Evolutionary conservation across 2,329 filamentous ascomycete species (phyloP).

Genomic region (Bertia moriformis): DNA sequence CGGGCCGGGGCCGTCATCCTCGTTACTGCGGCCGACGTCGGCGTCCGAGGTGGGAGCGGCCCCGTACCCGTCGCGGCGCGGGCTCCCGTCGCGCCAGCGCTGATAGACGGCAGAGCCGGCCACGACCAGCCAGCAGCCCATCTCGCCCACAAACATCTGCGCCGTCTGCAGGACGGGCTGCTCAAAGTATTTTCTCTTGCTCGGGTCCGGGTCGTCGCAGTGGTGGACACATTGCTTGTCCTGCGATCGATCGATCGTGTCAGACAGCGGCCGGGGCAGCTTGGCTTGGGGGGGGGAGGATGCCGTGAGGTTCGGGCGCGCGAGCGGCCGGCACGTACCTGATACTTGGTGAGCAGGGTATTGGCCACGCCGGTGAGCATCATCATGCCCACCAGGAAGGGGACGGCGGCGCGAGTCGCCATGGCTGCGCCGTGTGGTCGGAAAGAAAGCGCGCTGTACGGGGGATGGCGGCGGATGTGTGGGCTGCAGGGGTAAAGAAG

Average conservation of each 20-base stretch:
- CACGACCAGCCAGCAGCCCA: no score
- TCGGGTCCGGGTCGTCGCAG: no score
- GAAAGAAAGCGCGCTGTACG: not conserved
- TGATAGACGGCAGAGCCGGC: no score
- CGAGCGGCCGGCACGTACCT: constrained; percentile 36
- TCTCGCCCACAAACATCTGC: no score
- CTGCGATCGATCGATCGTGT: constrained; percentile 24
- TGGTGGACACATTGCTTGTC: constrained; percentile 94
- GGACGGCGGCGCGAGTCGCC: constrained; percentile 58
- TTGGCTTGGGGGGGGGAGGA: not conserved
- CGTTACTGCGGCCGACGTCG: constrained; percentile 26
- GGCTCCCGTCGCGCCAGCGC: constrained; percentile 59
- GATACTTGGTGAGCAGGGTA: constrained; percentile 90
- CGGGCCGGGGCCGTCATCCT: constrained; percentile 27
- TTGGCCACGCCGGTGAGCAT: constrained; percentile 90
- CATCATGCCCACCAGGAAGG: constrained; percentile 90
- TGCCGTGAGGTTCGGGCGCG: constrained; percentile 5
- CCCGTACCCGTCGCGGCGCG: constrained; percentile 52
- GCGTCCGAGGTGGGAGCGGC: constrained; percentile 38
- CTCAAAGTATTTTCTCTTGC: no score
- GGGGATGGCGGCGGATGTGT: not conserved
- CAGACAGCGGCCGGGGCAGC: not conserved
- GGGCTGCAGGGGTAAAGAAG: no score
- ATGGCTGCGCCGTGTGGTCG: constrained; percentile 27
- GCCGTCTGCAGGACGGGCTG: no score